Conservation (phyloP, 1,139 yeast species). For the Hansenula sp. region DNA sequence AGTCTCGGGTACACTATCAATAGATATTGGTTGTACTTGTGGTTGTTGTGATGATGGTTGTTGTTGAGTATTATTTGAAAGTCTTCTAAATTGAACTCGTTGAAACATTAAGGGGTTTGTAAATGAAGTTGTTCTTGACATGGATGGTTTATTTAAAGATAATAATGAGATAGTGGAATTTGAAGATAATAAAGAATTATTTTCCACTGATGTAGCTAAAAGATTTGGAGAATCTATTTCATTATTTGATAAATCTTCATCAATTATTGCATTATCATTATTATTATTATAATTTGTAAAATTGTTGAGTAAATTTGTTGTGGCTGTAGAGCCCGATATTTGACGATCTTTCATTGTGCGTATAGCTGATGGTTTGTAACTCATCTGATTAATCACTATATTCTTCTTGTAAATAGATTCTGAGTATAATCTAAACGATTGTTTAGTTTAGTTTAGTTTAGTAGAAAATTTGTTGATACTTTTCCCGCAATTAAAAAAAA, state of each 20-base stretch:
- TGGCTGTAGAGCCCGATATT: too few relatives aligned
- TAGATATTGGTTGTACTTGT: conserved; percentile 1
- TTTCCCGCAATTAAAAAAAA: too few relatives aligned
- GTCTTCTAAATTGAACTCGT: background rate
- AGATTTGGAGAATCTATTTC: conserved; percentile 16
- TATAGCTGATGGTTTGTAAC: too few relatives aligned
- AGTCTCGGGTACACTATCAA: conserved; percentile 12
- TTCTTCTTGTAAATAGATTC: too few relatives aligned
- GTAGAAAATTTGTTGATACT: too few relatives aligned
- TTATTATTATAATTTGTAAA: background rate
- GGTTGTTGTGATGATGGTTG: conserved; percentile 2
- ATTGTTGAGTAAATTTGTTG: too few relatives aligned
- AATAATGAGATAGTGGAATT: conserved; percentile 19
- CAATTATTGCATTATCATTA: conserved; percentile 14
- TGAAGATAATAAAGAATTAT: conserved; percentile 11
- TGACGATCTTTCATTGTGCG: too few relatives aligned
- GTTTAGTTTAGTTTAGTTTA: too few relatives aligned
- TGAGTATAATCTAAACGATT: too few relatives aligned
- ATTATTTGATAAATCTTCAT: conserved; percentile 11
- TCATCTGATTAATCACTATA: too few relatives aligned
- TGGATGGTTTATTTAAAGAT: conserved; percentile 13
- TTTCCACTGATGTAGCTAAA: conserved; percentile 17
- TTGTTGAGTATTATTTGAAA: background rate
- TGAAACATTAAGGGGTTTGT: conserved; percentile 2
- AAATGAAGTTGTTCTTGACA: conserved; percentile 13